Evolutionary conservation across 2,329 filamentous ascomycete species (phyloP), one percentile per base, ranked within the genome.

Genomic region (Raffaelea arxii): DNA sequence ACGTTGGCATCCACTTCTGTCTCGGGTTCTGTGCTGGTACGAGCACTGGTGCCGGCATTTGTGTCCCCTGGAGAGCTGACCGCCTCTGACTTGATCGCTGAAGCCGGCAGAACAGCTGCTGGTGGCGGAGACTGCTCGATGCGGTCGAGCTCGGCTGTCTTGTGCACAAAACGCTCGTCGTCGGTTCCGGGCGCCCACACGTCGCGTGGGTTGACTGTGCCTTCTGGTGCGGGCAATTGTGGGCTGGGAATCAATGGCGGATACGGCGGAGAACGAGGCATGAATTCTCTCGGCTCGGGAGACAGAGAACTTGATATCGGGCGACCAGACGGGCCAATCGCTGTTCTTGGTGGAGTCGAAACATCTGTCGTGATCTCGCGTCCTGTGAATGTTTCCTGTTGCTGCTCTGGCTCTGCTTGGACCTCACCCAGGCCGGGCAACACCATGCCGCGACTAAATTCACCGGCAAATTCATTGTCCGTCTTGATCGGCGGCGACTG

Each of bases 161-260:
- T 53, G 50, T 56, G 58, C 47, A 57, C 61, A 23, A 56, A 57
- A 24, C 56, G 61, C 49, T 67, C 65, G 24, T 59, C 56, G 9
- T 56, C 53, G 35, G 62, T 66, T 12, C 61, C 63, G 0, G 65
- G 64, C 5, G 65, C 68, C 72, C 74, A 75, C 25, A 76, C 68
- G 42, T 74, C 70, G 67, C 74, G 74, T 1, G 72, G 72, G 36
- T 75, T 75, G 10, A 72, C 71, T 4, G 71, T 75, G 27, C 69
- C 70, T n/a, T n/a, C n/a, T 3, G 67, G 66, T 2, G 65, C 62
- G 30, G 69, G 61, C 41, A 63, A 53, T 23, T 41, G 50, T 11
- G 57, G 57, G 44, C 57, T 58, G 2, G 52, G 55, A 4, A 51
- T 49, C 18, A 56, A 48, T 4, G 46, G 40, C 4, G 38, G 46